A percentile compares a stretch with the other conserved stretches of the same genome.
Conservation (phyloP, 768 basidiomycete genomes). For the Trametes coccinea region DNA sequence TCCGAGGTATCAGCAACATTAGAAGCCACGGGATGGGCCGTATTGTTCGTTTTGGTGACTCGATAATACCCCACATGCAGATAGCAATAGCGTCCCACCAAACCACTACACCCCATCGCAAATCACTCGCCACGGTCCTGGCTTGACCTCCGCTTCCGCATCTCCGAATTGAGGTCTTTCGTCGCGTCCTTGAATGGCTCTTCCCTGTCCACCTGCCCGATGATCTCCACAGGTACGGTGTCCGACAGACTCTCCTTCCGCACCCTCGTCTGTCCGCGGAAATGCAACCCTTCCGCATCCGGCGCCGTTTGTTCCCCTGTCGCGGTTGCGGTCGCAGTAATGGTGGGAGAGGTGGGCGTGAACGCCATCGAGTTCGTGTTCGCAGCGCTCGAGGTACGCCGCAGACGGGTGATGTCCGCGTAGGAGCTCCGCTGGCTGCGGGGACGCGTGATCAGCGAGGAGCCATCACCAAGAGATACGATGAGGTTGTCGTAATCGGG, state of each 20-base stretch:
- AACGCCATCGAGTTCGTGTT: constrained; percentile 42
- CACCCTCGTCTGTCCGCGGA: constrained; percentile 38
- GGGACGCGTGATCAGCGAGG: constrained; percentile 34
- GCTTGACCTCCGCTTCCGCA: constrained; percentile 33
- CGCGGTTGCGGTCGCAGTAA: constrained; percentile 9
- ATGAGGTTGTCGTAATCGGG: constrained; percentile 90
- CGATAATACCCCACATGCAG: too few relatives aligned
- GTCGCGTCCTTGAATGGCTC: constrained; percentile 69
- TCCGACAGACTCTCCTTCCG: constrained; percentile 67
- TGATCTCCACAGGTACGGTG: constrained; percentile 59
- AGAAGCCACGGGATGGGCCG: too few relatives aligned
- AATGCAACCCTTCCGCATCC: constrained; percentile 46
- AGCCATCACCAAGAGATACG: constrained; percentile 53
- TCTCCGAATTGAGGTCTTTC: constrained; percentile 66
- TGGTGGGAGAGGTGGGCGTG: constrained; percentile 9
- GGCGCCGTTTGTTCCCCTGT: constrained; percentile 23
- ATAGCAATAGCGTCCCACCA: too few relatives aligned
- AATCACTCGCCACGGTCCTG: background rate
- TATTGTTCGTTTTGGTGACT: too few relatives aligned
- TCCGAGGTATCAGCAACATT: too few relatives aligned
- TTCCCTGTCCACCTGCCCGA: constrained; percentile 56
- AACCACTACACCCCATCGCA: too few relatives aligned
- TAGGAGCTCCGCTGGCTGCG: constrained; percentile 41
- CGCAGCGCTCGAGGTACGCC: constrained; percentile 56
- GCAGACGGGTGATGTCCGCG: constrained; percentile 70